Evolutionary conservation across 2,329 filamentous ascomycete genomes (phyloP).

Genomic region (Microdochium paspali): DNA sequence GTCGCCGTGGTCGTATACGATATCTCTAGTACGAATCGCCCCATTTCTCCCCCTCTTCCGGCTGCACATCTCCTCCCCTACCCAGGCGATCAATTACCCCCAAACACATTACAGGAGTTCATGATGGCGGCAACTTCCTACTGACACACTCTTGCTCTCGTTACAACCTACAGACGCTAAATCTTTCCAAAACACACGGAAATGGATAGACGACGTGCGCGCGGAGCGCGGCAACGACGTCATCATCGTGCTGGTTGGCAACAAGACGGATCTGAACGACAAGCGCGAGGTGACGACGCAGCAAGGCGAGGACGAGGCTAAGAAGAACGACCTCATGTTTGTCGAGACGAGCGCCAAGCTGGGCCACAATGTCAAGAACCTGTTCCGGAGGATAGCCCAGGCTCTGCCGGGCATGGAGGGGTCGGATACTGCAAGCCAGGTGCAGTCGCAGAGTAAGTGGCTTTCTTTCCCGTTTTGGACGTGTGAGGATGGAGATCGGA

Average conservation of each 20-base stretch:
- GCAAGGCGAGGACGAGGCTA: constrained; percentile 95
- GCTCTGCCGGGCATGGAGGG: constrained; percentile 97
- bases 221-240: constrained; percentile 97
- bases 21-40: constrained; percentile 62
- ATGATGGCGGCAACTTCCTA: not conserved
- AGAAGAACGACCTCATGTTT: constrained; percentile 97
- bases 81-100: too few species aligned
- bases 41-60: not conserved
- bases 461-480: too few species aligned
- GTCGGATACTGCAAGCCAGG: constrained; percentile 66
- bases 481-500: too few species aligned
- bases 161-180: constrained; percentile 56
- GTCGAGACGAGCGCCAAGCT: constrained; percentile 98
- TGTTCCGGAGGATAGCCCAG: constrained; percentile 97
- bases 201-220: constrained; percentile 98
- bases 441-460: constrained; percentile 63
- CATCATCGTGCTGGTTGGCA: constrained; percentile 95
- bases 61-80: too few species aligned
- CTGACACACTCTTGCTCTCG: not conserved
- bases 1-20: constrained; percentile 99
- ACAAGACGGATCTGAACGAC: constrained; percentile 98
- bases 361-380: constrained; percentile 93
- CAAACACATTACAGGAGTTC: too few species aligned
- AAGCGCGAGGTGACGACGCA: constrained; percentile 95
- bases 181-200: constrained; percentile 96